Evolutionary conservation across 352 stramenopile species (phyloP).

Genomic region (Globisporangium carolinianum): DNA sequence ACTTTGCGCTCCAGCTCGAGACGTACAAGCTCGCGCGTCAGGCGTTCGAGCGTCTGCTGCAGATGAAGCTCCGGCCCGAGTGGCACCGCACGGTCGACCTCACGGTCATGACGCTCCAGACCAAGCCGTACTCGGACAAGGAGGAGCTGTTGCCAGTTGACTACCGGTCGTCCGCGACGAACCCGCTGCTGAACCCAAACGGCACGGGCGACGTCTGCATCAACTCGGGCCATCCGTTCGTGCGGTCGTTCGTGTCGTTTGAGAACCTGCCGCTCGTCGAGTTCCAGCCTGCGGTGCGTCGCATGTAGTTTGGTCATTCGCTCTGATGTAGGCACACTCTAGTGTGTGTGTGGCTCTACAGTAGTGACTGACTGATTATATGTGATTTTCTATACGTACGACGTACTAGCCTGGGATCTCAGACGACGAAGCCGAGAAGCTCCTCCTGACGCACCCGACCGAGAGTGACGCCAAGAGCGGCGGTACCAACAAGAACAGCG

Average conservation of each 20-base stretch:
- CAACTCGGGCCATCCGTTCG: conserved; percentile 92
- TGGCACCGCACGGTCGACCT: conserved; percentile 89
- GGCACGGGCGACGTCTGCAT: conserved; percentile 87
- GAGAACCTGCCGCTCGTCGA: conserved; percentile 94
- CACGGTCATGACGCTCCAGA: conserved; percentile 89
- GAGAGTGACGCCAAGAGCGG: conserved; percentile 16
- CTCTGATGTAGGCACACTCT: not conserved
- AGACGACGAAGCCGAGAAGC: conserved; percentile 80
- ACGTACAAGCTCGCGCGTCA: conserved; percentile 91
- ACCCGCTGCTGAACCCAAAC: conserved; percentile 89
- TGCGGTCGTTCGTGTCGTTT: conserved; percentile 93
- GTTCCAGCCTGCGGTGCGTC: conserved; percentile 75
- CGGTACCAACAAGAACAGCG: conserved; percentile 14
- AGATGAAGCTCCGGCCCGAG: conserved; percentile 80
- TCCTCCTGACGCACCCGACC: conserved; percentile 66
- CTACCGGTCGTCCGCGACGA: conserved; percentile 91
- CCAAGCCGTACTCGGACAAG: conserved; percentile 90
- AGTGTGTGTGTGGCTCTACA: no score
- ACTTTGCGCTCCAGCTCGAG: conserved; percentile 86
- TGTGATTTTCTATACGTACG: not conserved
- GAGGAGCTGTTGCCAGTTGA: conserved; percentile 92
- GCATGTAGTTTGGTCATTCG: not conserved
- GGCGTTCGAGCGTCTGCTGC: conserved; percentile 90
- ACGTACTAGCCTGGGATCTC: conserved; percentile 41
- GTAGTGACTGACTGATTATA: no score